phyloP scores from a whole-genome alignment of 1,284 basidiomycete genomes.

The Veloboletus limbatus region DNA sequence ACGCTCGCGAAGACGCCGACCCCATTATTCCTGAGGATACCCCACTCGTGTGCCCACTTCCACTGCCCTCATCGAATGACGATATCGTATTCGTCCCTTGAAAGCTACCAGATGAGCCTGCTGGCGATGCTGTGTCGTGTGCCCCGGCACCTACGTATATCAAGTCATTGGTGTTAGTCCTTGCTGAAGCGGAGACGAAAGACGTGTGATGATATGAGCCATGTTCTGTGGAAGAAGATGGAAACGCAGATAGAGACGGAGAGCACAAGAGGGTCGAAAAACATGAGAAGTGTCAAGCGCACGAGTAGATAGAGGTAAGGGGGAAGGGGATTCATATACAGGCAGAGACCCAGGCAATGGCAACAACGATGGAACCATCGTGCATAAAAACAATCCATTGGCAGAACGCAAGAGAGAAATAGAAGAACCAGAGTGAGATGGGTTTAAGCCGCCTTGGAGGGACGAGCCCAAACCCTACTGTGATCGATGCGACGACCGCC shows the following conservation, averaged over 20 bases:
- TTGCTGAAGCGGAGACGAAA: neutral
- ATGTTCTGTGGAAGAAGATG: neutral
- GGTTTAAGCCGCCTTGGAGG: neutral
- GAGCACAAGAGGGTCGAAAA: conserved; percentile 3
- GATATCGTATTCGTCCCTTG: conserved; percentile 18
- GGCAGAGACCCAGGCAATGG: conserved; percentile 1
- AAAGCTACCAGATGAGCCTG: conserved; percentile 23
- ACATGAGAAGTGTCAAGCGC: conserved; percentile 1
- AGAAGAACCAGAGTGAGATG: neutral
- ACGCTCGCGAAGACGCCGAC: conserved; percentile 14
- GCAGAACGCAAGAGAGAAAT: conserved; percentile 6
- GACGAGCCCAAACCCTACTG: neutral
- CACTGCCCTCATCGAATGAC: conserved; percentile 17
- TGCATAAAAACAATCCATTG: no score
- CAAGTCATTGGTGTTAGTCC: conserved; percentile 14
- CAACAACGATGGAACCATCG: conserved; percentile 9
- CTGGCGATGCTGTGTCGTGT: conserved; percentile 19
- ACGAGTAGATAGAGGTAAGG: conserved; percentile 1
- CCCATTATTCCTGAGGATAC: conserved; percentile 18
- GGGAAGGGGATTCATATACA: neutral
- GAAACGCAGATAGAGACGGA: neutral
- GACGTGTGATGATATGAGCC: neutral
- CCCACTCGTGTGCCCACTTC: conserved; percentile 14
- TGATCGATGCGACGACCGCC: neutral
- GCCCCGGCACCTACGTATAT: conserved; percentile 14